Conservation (phyloP, 2,329 filamentous ascomycete species). For the Huntiella abstrusa region DNA sequence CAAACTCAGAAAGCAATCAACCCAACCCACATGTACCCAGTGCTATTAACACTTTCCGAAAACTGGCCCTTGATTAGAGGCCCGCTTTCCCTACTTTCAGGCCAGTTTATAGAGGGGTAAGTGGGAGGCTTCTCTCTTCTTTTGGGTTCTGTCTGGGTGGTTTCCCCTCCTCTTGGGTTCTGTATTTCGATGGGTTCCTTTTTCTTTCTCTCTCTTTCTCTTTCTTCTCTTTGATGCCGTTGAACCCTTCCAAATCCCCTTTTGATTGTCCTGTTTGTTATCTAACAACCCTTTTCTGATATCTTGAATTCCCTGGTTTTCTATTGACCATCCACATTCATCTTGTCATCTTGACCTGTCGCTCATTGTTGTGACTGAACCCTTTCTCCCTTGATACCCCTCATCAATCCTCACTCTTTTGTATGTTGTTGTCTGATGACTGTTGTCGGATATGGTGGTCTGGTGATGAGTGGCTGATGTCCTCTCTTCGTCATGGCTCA, state of each 20-base stretch:
- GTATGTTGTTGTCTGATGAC: no score
- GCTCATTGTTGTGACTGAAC: constrained; percentile 4
- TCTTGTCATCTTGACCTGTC: neutral
- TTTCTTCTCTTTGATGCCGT: constrained; percentile 13
- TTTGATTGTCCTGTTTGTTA: constrained; percentile 12
- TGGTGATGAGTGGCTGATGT: neutral
- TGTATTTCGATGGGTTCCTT: neutral
- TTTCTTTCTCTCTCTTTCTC: constrained; percentile 13
- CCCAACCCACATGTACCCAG: no score
- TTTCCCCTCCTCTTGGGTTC: no score
- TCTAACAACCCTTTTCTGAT: constrained; percentile 12
- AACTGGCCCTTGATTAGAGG: no score
- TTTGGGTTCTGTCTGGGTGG: constrained; percentile 2
- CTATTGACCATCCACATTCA: constrained; percentile 7
- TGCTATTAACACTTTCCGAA: no score
- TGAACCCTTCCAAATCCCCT: neutral
- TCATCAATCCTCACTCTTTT: neutral
- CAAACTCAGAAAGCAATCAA: no score
- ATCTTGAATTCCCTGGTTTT: constrained; percentile 14
- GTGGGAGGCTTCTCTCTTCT: constrained; percentile 7
- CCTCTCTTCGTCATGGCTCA: neutral
- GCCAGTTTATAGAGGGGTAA: no score
- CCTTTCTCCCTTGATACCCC: neutral
- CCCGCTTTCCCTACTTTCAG: no score
- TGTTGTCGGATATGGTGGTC: neutral